These are phyloP conservation scores for Buddleja alternifolia DNA, from an alignment of 257 asterid species.

Conservation along the genomic window DNA sequence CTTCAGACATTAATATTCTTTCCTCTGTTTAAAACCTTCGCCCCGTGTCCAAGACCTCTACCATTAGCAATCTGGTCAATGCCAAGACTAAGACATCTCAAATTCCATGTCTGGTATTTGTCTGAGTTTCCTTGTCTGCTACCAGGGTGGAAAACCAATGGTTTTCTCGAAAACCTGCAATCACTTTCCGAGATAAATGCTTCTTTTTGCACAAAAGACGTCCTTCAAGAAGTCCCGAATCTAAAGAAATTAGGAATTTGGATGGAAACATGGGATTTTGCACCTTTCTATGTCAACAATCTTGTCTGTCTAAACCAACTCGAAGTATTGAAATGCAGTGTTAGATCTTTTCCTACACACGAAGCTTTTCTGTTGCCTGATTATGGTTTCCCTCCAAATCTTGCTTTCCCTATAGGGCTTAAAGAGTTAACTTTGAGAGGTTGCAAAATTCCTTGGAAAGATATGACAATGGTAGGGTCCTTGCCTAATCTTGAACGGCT, in stretches of 20 bases:
- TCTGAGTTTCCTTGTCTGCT: neutral
- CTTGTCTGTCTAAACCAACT: slow-evolving; percentile 25
- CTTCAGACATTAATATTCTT: slow-evolving; percentile 25
- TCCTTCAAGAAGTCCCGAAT: slow-evolving; percentile 18
- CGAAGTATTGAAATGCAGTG: slow-evolving; percentile 27
- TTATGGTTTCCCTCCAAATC: too few species aligned
- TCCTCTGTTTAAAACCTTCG: slow-evolving; percentile 8
- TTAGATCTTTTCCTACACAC: neutral
- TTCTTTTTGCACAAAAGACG: slow-evolving; percentile 16
- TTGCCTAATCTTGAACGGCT: too few species aligned
- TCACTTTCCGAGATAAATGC: slow-evolving; percentile 5
- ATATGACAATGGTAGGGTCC: too few species aligned
- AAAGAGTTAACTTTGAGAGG: too few species aligned
- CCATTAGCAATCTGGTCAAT: slow-evolving; percentile 24
- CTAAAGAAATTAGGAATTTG: slow-evolving; percentile 23
- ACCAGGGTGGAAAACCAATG: slow-evolving; percentile 3
- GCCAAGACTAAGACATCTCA: slow-evolving; percentile 30
- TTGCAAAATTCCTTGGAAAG: too few species aligned
- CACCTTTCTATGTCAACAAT: slow-evolving; percentile 21
- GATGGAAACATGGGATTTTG: slow-evolving; percentile 12
- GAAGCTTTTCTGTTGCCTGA: neutral
- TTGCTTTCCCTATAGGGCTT: too few species aligned
- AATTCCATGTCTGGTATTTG: neutral
- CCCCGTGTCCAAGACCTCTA: slow-evolving; percentile 9
- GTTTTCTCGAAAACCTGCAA: slow-evolving; percentile 15